phyloP scores from a whole-genome alignment of 2,329 filamentous ascomycete species.

The Xylaria sp. region DNA sequence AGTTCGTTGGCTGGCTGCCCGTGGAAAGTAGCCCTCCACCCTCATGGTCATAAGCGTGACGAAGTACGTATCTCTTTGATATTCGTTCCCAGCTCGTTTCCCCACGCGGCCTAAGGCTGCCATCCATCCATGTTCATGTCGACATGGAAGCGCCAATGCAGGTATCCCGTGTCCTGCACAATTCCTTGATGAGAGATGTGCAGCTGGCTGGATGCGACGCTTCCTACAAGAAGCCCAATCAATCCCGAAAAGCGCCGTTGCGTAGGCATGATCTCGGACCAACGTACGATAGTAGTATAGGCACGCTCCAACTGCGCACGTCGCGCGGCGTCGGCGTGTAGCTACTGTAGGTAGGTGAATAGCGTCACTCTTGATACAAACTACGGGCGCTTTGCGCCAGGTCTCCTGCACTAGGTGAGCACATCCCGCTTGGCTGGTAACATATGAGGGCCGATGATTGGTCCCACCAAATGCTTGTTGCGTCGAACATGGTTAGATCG shows the following conservation, averaged over 20 bases:
- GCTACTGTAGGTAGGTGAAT: constrained; percentile 4
- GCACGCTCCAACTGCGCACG: constrained; percentile 7
- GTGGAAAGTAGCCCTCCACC: background rate
- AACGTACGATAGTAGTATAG: background rate
- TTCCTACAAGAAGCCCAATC: constrained; percentile 10
- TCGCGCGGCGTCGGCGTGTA: constrained; percentile 14
- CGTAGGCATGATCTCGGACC: constrained; percentile 10
- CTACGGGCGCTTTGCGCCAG: constrained; percentile 25
- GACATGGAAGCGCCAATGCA: constrained; percentile 29
- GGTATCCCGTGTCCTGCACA: constrained; percentile 30
- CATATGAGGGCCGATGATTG: constrained; percentile 25
- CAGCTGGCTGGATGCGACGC: constrained; percentile 28
- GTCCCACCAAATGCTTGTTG: constrained; percentile 32
- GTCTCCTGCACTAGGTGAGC: constrained; percentile 27
- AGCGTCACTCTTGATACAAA: constrained; percentile 13
- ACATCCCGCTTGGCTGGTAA: constrained; percentile 34
- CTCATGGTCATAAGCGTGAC: background rate
- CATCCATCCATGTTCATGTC: constrained; percentile 2
- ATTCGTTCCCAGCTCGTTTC: constrained; percentile 6
- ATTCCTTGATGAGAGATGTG: constrained; percentile 31
- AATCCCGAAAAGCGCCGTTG: constrained; percentile 10
- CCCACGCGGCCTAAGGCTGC: constrained; percentile 29
- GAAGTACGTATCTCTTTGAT: background rate
- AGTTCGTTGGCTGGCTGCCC: background rate
- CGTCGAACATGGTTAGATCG: constrained; percentile 22